Evolutionary conservation across 352 stramenopile species (phyloP), one percentile per base, ranked within the genome.

Genomic region (Phytophthora pinifolia): DNA sequence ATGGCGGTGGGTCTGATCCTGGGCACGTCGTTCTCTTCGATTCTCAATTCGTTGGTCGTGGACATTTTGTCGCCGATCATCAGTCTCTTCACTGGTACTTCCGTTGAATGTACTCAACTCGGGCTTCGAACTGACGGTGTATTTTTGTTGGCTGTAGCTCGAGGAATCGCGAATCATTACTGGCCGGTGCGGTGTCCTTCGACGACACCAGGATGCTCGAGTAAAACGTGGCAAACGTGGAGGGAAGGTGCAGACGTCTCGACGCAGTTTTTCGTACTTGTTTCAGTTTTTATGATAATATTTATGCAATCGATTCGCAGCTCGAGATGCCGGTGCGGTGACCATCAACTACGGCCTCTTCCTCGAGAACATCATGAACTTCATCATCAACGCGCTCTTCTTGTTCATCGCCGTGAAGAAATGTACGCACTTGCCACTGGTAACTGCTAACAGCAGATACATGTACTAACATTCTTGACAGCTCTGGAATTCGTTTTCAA

Each of bases 291-390:
- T 27, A n/a, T 27, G 2, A 27, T 27, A 27, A 27, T 27, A 27
- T 32, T 41, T n/a, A 36, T 49, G 10, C 41, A 25, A 25, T 25
- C 20, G 20, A 25, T 15, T 48, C 56, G 20, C 29, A 86, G 79
- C 79, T 20, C 74, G 76, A 35, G 74, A 82, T 14, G 64, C 72
- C 3, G 79, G 79, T 6, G 79, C 79, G 0, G 63, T 87, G 17
- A 89, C 79, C 35, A 64, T 89, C 63, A 89, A 89, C 59, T 87
- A 86, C 59, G 79, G 79, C 0, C 53, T 81, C 17, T 89, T 89
- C 42, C 25, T 73, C 1, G 76, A 89, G 50, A 89, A 89, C 63
- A 58, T 86, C 38, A 60, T 89, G 56, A 89, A 89, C 53, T 89
- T 89, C 44, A 45, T 87, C 54, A 83, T 84, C 56, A 85, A 87